Evolutionary conservation across 108 stramenopile species (phyloP).

Genomic region (Cyclostephanos invisitatus): DNA sequence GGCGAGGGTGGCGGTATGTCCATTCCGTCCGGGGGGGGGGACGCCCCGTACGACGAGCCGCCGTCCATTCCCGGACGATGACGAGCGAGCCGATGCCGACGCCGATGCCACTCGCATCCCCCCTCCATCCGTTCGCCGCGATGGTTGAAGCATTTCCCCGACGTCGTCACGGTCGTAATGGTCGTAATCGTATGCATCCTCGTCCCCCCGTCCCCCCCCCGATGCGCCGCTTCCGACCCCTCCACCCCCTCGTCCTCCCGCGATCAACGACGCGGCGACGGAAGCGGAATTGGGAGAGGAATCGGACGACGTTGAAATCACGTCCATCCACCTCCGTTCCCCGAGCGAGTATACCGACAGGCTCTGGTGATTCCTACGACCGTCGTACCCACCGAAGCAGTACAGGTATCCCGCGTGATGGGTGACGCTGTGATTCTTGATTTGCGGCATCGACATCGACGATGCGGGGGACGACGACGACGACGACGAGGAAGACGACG

Average conservation of each 20-base stretch:
- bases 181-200: too few species aligned
- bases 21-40: constrained; percentile 90
- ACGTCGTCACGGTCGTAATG: too few species aligned
- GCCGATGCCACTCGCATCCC: too few species aligned
- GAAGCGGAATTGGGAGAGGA: too few species aligned
- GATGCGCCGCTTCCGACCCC: too few species aligned
- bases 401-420: constrained; percentile 75
- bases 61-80: background rate
- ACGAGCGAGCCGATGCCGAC: too few species aligned
- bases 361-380: constrained; percentile 82
- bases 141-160: too few species aligned
- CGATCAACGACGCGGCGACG: constrained; percentile 1
- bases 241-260: too few species aligned
- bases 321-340: constrained; percentile 68
- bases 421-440: constrained; percentile 86
- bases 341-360: constrained; percentile 73
- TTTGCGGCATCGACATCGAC: constrained; percentile 53
- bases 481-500: background rate
- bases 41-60: constrained; percentile 42
- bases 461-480: background rate
- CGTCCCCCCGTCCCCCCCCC: too few species aligned
- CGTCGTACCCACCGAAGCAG: constrained; percentile 95
- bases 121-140: too few species aligned
- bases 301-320: too few species aligned
- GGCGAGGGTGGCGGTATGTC: constrained; percentile 85